Evolutionary conservation across 345 rosid species (phyloP).

Genomic region (Ceriops zippeliana): DNA sequence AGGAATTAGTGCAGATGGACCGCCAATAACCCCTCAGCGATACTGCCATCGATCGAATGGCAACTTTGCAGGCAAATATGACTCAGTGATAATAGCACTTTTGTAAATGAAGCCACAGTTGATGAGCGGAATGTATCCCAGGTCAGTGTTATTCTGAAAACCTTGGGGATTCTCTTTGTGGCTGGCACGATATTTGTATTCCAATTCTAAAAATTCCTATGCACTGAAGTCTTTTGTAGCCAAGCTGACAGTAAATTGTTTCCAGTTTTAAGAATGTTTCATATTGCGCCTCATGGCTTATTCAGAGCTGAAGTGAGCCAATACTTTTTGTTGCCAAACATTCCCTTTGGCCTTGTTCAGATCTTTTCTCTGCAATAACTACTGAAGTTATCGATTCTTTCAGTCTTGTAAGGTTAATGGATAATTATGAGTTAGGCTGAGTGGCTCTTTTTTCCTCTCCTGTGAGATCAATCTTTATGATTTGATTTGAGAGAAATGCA

Average conservation of each 20-base stretch:
- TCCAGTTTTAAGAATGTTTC: no score
- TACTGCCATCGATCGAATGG: constrained; percentile 84
- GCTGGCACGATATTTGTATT: no score
- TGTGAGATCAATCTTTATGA: no score
- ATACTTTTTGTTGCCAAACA: no score
- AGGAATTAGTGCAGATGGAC: constrained; percentile 98
- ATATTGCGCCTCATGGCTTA: no score
- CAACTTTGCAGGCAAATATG: constrained; percentile 87
- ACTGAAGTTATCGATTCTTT: neutral
- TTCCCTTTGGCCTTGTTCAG: neutral
- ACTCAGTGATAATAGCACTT: constrained; percentile 93
- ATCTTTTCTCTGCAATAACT: constrained; percentile 9
- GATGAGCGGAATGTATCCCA: constrained; percentile 93
- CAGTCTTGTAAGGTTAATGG: constrained; percentile 6
- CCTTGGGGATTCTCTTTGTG: neutral
- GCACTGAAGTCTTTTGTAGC: no score
- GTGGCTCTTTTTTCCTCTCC: constrained; percentile 4
- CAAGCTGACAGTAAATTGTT: no score
- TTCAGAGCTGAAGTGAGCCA: no score
- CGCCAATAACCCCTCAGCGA: constrained; percentile 96
- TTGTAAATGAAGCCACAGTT: constrained; percentile 91
- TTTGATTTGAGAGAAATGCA: no score
- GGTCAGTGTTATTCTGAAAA: constrained; percentile 43
- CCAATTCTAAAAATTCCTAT: no score
- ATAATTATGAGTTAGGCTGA: constrained; percentile 14